phyloP scores from a whole-genome alignment of 768 basidiomycete genomes.

The Podaxis sp. region DNA sequence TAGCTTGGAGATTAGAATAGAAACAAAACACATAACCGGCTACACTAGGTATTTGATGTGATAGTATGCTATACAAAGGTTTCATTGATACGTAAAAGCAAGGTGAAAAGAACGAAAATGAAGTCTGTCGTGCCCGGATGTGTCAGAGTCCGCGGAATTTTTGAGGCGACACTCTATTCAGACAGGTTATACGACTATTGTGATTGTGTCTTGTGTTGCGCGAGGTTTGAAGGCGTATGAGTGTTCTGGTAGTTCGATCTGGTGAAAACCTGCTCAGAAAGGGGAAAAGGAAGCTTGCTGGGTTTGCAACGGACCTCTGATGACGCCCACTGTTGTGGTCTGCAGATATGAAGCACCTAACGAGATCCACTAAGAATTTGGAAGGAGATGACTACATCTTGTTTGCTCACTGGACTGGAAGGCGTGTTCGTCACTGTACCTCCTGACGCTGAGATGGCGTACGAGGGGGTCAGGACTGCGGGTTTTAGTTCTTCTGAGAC shows the following conservation, averaged over 20 bases:
- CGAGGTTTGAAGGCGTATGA: not conserved
- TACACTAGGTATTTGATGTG: not conserved
- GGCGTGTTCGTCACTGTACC: not conserved
- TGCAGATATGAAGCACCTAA: not conserved
- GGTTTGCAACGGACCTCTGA: not conserved
- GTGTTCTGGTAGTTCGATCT: not conserved
- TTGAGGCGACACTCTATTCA: too few species aligned
- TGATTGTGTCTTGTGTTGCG: not conserved
- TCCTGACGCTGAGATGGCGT: not conserved
- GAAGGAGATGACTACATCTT: too few species aligned
- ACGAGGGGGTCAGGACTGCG: not conserved
- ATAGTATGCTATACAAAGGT: too few species aligned
- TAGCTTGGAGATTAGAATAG: conserved; percentile 53
- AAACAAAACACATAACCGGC: not conserved
- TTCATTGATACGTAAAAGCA: too few species aligned
- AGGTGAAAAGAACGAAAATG: too few species aligned
- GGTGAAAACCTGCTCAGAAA: not conserved
- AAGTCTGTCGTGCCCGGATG: too few species aligned
- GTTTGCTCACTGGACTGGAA: not conserved
- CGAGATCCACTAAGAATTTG: too few species aligned
- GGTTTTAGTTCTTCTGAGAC: conserved; percentile 11
- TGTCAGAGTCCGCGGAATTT: too few species aligned
- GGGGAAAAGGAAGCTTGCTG: not conserved
- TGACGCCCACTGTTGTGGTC: not conserved
- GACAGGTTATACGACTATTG: not conserved